Base-by-base conservation (phyloP, 441 rosid genomes). In the Dalechampia spathulata region DNA sequence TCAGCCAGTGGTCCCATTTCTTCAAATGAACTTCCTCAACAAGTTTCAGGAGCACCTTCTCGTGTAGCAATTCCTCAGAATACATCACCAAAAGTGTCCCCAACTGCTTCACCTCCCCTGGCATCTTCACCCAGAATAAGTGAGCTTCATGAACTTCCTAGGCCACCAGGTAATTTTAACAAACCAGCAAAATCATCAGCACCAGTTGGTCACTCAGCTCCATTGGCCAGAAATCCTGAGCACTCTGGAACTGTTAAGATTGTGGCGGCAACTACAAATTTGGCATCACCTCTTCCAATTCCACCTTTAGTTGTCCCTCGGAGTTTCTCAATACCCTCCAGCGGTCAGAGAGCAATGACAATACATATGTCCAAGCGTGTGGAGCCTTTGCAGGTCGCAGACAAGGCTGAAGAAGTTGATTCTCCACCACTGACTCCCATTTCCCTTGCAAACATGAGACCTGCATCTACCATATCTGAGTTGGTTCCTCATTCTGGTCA, bases 71-170 rank as follows among this genome's bases (percentile, higher is more conserved):
- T 51, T 76, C 76, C 72, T 62, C 87, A 68, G 61, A 56, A 72
- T 56, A 67, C 83, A 62, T 75, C 96, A 54, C 90, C 94, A 49
- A 82, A 76, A 72, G 76, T 63, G 58, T 87, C 95, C 44, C 95
- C 96, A 22, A 77, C 67, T 51, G 82, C 91, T 43, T 90, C 97
- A 41, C 99, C 99, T 28, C 97, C 96, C 10, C 84, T 78, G 50
- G 85, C 60, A 53, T 85, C 88, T 51, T 85, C 97, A 52, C 96
- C 94, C 37, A 82, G 83, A 58, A 77, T 72, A 50, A 86, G 76
- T 42, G 94, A 86, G 77, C 95, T 87, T 60, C 96, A 94, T 55
- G 82, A 86, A 77, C 99, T 94, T 72, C 99, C 99, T 3, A 76
- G 95, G 79, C 99, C 99, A 21, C 97, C 99, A 0, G 69, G 69